Evolutionary conservation across 768 basidiomycete genomes (phyloP), one percentile per base, ranked within the genome.

Genomic region (Kockovaella imperatae): DNA sequence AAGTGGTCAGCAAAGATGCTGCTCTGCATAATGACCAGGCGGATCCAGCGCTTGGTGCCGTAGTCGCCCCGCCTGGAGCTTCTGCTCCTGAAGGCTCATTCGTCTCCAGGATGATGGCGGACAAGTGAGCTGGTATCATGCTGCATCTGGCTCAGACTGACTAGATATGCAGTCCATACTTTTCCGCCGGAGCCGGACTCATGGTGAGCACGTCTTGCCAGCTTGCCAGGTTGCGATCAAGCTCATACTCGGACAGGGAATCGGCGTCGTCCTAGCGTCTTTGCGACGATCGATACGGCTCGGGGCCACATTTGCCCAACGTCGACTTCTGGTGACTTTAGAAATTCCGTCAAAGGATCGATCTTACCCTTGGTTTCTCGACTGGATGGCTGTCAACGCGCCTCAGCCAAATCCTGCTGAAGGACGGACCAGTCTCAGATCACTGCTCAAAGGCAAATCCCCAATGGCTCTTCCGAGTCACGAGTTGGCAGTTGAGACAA

Each of bases 261-360:
- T 97, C 36, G 88, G 89, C 14, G 86, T 91, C 20, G 87, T 81
- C 36, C 74, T 91, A 1, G 83, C 85, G 8, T 75, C 78, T 26
- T 77, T 91, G 40, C 80, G 90, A 26, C 79, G 84, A 69, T 80
- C 81, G 42, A 61, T 81, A 6, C 76, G 83, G 5, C 72, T 86
- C 17, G 84, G 81, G 23, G 78, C 84, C 4, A 80, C 78, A 5
- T 78, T 86, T 32, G 80, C 91, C 44, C 87, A 84, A 41, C 78
- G 95, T 26, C 81, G 93, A 32, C 78, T 99, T 76, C 82, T 97
- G 44, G 90, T 97, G 30, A 83, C 88, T 13, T 79, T 97, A 44
- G 95, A 99, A 74, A 88, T 99, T 59, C 88, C 86, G 53, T 93
- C 90, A 67, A 90, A 88, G 65, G 95, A 99, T 71, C 83, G 79